Evolutionary conservation across 495 filamentous ascomycete genomes (phyloP).

Genomic region (Podospora appendiculata): DNA sequence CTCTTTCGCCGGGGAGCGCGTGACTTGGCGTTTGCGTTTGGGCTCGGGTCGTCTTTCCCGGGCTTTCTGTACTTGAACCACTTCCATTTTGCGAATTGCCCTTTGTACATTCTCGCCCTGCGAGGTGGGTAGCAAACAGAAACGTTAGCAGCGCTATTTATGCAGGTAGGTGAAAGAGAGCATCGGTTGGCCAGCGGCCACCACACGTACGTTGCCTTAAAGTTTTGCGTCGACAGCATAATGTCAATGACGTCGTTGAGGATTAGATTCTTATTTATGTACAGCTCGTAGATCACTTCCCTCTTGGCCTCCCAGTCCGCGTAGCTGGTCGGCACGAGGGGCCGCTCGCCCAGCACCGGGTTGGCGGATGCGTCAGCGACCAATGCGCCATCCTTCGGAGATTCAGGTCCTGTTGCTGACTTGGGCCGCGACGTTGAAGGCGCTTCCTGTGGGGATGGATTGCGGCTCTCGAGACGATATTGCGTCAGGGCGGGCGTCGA

Average conservation of each 20-base stretch:
- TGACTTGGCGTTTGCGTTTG: too few relatives aligned
- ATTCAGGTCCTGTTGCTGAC: too few relatives aligned
- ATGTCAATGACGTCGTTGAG: slow-evolving; percentile 28
- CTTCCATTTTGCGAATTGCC: slow-evolving; percentile 26
- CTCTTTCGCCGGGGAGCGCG: too few relatives aligned
- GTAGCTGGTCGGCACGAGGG: slow-evolving; percentile 22
- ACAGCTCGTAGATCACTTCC: slow-evolving; percentile 19
- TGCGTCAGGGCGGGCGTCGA: too few relatives aligned
- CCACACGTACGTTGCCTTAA: slow-evolving; percentile 27
- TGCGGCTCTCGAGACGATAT: too few relatives aligned
- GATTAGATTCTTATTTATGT: slow-evolving; percentile 26
- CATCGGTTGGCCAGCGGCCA: too few relatives aligned
- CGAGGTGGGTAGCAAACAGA: not conserved
- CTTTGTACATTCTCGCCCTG: slow-evolving; percentile 29
- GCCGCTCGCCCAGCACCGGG: slow-evolving; percentile 1
- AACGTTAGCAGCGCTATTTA: not conserved
- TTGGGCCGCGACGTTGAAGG: too few relatives aligned
- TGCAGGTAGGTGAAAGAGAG: not conserved
- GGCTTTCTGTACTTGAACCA: slow-evolving; percentile 29
- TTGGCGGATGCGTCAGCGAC: too few relatives aligned
- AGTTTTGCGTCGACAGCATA: slow-evolving; percentile 20
- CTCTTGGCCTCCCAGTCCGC: slow-evolving; percentile 26
- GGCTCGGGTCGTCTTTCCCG: too few relatives aligned
- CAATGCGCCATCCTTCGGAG: too few relatives aligned
- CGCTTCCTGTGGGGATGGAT: too few relatives aligned